A percentile compares a stretch with the other conserved stretches of the same genome.
Evolutionary conservation across 768 basidiomycete species (phyloP).

Genomic region (Collybiopsis luxurians): DNA sequence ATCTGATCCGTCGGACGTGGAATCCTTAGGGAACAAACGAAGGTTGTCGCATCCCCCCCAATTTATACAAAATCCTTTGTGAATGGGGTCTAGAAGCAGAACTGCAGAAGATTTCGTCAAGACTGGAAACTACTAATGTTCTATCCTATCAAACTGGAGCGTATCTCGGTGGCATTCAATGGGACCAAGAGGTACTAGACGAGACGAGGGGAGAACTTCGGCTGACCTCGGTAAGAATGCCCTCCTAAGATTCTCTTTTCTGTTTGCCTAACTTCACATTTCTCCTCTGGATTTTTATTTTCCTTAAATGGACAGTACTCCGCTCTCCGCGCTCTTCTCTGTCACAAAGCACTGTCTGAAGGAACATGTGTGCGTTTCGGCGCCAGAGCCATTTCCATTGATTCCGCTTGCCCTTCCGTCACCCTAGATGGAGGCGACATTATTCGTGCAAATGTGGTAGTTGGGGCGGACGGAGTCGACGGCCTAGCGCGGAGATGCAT

Average conservation of each 20-base stretch:
- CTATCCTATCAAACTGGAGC: slow-evolving; percentile 39
- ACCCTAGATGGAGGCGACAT: slow-evolving; percentile 37
- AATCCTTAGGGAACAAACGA: neutral
- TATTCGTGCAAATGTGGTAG: slow-evolving; percentile 46
- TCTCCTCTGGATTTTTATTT: neutral
- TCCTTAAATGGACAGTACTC: slow-evolving; percentile 35
- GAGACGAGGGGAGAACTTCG: slow-evolving; percentile 40
- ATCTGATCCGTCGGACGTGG: neutral
- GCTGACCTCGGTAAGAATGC: slow-evolving; percentile 29
- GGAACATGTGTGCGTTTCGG: slow-evolving; percentile 43
- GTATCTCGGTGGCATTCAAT: slow-evolving; percentile 43
- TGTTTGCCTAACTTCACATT: neutral
- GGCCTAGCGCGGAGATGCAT: slow-evolving; percentile 31
- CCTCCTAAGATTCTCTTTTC: slow-evolving; percentile 16
- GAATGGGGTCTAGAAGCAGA: slow-evolving; percentile 48
- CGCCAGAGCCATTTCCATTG: slow-evolving; percentile 25
- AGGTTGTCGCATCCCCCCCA: slow-evolving; percentile 42
- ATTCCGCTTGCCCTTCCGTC: slow-evolving; percentile 25
- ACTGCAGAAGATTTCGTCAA: slow-evolving; percentile 16
- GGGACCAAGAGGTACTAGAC: slow-evolving; percentile 50
- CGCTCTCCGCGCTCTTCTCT: slow-evolving; percentile 49
- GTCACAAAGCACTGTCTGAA: slow-evolving; percentile 38
- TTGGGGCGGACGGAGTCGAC: slow-evolving; percentile 53
- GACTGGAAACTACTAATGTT: slow-evolving; percentile 24
- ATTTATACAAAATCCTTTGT: slow-evolving; percentile 52